Base-by-base conservation (phyloP, 257 asterid species). In the Solanum ahanhuiri region DNA sequence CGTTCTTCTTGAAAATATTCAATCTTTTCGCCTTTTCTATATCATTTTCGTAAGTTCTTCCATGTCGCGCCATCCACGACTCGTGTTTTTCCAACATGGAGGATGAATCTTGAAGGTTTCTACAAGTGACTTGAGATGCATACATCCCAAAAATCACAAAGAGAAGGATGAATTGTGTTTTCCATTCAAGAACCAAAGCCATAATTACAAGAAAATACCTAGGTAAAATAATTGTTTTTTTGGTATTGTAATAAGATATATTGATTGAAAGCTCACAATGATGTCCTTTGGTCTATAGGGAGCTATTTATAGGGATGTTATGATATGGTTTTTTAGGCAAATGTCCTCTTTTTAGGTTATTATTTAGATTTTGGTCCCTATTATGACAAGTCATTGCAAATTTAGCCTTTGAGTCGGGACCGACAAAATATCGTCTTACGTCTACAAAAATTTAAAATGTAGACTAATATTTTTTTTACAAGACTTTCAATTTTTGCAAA, bases 1-100 rank as follows among this genome's bases (percentile, higher is more conserved):
- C 76, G 10, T 85, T 85, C 39, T 73, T 12, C 28, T 12, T 4
- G 12, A 83, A 83, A 20, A 83, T 83, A 7, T 14, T 83, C 9
- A 63, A 12, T 33, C 86, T 37, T 41, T 58, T 83, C 5, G 41
- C 76, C 57, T 28, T 41, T 25, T 72, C 87, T 60, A 2, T n/a
- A 60, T 20, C 34, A 22, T 66, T 63, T 41, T 41, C 14, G 43
- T 63, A 33, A 60, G 58, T 15, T 34, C 14, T 75, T 41, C 82
- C 89, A 66, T 83, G 45, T 2, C 14, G 72, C 37, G 15, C 75
- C 87, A 84, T 87, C 89, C 89, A 87, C 6, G 8, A 73, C 2
- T 87, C 83, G 18, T 87, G 83, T 76, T 25, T 84, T 54, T 84
- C 63, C 34, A 43, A n/a, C 82, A 87, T 41, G 28, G 85, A 73